Conservation (phyloP, 2,329 filamentous ascomycete genomes). For the Zymoseptoria brevis region DNA sequence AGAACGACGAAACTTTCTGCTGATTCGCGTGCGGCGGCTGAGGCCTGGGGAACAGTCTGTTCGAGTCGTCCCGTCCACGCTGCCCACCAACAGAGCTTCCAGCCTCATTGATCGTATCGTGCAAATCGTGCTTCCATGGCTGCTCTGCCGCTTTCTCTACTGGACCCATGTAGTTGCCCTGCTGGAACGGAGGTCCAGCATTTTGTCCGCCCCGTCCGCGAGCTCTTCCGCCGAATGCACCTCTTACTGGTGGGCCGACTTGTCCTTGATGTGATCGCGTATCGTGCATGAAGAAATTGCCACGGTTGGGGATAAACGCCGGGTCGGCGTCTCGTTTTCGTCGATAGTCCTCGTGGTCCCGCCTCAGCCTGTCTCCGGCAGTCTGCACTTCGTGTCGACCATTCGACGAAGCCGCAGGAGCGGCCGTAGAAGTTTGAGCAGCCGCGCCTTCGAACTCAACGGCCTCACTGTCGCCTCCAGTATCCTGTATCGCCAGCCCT, state of each 20-base stretch:
- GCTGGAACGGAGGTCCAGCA: conserved; percentile 47
- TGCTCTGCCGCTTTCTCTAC: conserved; percentile 59
- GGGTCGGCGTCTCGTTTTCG: conserved; percentile 83
- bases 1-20: conserved; percentile 46
- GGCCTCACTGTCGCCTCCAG: conserved; percentile 28
- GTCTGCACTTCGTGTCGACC: conserved; percentile 39
- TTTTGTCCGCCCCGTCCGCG: conserved; percentile 53
- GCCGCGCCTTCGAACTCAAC: conserved; percentile 47
- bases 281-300: conserved; percentile 96
- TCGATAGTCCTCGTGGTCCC: conserved; percentile 86
- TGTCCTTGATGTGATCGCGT: conserved; percentile 46
- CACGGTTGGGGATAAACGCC: conserved; percentile 86
- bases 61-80: conserved; percentile 19
- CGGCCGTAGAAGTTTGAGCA: conserved; percentile 28
- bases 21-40: conserved; percentile 4
- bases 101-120: conserved; percentile 52
- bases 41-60: conserved; percentile 20
- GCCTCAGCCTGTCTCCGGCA: conserved; percentile 61
- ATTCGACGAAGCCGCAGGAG: conserved; percentile 22
- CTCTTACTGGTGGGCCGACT: conserved; percentile 15
- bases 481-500: conserved; percentile 44
- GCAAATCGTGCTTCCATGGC: conserved; percentile 91
- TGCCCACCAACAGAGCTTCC: conserved; percentile 8
- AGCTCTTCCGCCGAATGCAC: conserved; percentile 44
- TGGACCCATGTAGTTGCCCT: conserved; percentile 34